These are phyloP conservation scores for Cenchrus purpureus DNA, from an alignment of 176 grass and related monocot genomes.

Conservation along the genomic window DNA sequence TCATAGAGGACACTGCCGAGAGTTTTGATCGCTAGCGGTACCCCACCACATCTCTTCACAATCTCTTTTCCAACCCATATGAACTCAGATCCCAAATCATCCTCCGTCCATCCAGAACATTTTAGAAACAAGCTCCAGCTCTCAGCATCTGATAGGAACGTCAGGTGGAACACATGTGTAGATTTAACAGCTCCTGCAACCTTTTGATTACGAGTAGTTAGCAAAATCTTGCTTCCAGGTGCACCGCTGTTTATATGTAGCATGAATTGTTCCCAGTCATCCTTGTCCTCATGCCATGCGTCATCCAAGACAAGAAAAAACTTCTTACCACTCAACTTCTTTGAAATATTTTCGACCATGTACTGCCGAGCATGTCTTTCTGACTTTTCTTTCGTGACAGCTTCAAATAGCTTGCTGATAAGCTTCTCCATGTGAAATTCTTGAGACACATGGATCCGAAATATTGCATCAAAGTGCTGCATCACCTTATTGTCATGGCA, in stretches of 20 bases:
- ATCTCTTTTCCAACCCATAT: constrained; percentile 19
- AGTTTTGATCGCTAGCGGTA: constrained; percentile 25
- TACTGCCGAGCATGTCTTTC: background rate
- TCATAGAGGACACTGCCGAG: background rate
- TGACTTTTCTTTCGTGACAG: too few relatives aligned
- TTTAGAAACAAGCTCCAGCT: constrained; percentile 22
- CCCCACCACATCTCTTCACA: constrained; percentile 20
- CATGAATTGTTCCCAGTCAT: constrained; percentile 22
- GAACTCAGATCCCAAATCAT: background rate
- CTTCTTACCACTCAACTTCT: background rate
- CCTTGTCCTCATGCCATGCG: constrained; percentile 15
- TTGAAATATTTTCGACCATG: background rate
- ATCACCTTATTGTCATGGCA: too few relatives aligned
- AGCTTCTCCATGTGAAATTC: too few relatives aligned
- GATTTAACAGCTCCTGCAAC: constrained; percentile 2
- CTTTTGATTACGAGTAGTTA: constrained; percentile 25
- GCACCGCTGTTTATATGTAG: background rate
- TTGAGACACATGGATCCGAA: too few relatives aligned
- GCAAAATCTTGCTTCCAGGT: constrained; percentile 35
- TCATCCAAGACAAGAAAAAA: constrained; percentile 47
- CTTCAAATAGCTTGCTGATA: too few relatives aligned
- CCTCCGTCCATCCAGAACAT: background rate
- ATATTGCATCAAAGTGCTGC: too few relatives aligned
- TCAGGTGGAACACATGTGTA: background rate
- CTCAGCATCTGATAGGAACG: background rate